Percentiles rank a stretch among this genome's conserved stretches.
Conservation (phyloP, 192 early-diverging fungal genomes). For the Linnemannia elongata region DNA sequence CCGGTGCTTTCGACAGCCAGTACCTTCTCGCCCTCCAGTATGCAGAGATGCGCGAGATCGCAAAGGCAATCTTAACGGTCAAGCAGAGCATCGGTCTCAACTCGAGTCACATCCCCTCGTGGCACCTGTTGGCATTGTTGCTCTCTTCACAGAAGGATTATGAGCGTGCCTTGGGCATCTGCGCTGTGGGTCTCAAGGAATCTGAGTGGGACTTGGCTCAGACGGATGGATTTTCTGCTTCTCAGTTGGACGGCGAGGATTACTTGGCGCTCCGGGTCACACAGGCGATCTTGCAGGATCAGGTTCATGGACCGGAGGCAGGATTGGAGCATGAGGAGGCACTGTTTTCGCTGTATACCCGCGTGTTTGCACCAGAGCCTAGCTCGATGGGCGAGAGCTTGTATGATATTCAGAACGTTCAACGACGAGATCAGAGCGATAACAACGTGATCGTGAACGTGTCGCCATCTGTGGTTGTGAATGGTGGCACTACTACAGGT, state of each 20-base stretch:
- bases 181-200: slow-evolving; percentile 73
- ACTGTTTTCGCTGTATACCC: slow-evolving; percentile 76
- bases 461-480: background rate
- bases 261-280: slow-evolving; percentile 76
- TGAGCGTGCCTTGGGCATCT: slow-evolving; percentile 71
- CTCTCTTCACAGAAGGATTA: slow-evolving; percentile 78
- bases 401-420: slow-evolving; percentile 46
- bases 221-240: slow-evolving; percentile 33
- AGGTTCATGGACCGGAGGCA: slow-evolving; percentile 64
- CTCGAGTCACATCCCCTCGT: slow-evolving; percentile 72
- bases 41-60: slow-evolving; percentile 74
- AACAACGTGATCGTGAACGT: background rate
- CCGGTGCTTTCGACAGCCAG: slow-evolving; percentile 68
- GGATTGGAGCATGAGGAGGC: slow-evolving; percentile 67
- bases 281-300: slow-evolving; percentile 66
- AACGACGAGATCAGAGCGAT: slow-evolving; percentile 32
- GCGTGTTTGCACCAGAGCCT: slow-evolving; percentile 57
- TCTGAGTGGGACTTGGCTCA: slow-evolving; percentile 60
- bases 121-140: slow-evolving; percentile 80
- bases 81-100: slow-evolving; percentile 69
- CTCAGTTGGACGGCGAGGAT: slow-evolving; percentile 67
- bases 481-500: background rate
- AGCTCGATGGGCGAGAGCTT: slow-evolving; percentile 26
- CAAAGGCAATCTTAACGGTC: slow-evolving; percentile 65
- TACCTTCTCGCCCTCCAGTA: slow-evolving; percentile 79